Conservation (phyloP, 2,329 filamentous ascomycete species). For the Gaeumannomyces tritici region DNA sequence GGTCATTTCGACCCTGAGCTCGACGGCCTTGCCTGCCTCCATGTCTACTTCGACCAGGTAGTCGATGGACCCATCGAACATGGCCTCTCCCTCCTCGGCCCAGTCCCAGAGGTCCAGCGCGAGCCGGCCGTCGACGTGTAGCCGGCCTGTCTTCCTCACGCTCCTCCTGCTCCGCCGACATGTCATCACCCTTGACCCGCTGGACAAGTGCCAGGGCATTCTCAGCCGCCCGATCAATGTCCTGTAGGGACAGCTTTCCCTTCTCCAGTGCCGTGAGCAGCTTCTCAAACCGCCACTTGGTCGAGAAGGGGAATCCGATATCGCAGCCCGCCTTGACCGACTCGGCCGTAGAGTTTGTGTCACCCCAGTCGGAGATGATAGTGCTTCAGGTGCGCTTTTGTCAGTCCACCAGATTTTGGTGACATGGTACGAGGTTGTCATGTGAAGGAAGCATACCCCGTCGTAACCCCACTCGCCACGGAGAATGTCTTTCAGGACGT, state of each 20-base stretch:
- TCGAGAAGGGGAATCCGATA: constrained; percentile 47
- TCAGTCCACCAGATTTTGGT: constrained; percentile 9
- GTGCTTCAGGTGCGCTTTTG: constrained; percentile 22
- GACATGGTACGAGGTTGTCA: neutral
- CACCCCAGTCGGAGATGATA: constrained; percentile 51
- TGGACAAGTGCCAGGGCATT: constrained; percentile 52
- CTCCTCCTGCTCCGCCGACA: constrained; percentile 47
- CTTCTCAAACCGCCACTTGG: constrained; percentile 47
- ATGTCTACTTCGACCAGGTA: constrained; percentile 52
- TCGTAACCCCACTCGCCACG: constrained; percentile 55
- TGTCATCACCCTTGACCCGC: constrained; percentile 50
- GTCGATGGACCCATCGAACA: constrained; percentile 61
- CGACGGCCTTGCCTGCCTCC: constrained; percentile 44
- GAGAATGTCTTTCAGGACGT: constrained; percentile 46
- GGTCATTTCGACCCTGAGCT: constrained; percentile 55
- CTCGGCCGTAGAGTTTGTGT: constrained; percentile 45
- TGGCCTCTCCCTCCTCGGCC: constrained; percentile 59
- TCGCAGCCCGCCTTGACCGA: constrained; percentile 46
- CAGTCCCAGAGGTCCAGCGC: constrained; percentile 59
- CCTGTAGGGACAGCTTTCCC: constrained; percentile 33
- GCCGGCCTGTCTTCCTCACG: constrained; percentile 43
- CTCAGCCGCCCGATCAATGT: constrained; percentile 48
- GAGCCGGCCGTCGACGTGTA: constrained; percentile 50
- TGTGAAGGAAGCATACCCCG: constrained; percentile 29
- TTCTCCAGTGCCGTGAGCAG: constrained; percentile 41